Evolutionary conservation across 2,329 filamentous ascomycete genomes (phyloP).

Genomic region (Apiospora rasikravindrae): DNA sequence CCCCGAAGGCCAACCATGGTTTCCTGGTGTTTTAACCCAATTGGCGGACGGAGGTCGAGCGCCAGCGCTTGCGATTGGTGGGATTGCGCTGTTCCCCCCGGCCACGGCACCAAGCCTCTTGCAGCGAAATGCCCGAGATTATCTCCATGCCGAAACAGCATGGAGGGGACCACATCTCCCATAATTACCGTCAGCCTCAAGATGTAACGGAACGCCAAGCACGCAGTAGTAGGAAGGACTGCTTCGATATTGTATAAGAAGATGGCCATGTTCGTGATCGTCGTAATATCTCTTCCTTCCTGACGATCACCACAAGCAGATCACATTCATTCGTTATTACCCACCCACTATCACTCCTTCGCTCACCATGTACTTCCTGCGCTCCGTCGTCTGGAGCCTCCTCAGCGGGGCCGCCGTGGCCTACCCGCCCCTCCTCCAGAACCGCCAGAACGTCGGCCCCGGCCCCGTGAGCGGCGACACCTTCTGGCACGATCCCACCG

Average conservation of each 20-base stretch:
- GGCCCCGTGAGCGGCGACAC: conserved; percentile 12
- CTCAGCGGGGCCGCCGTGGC: conserved; percentile 1
- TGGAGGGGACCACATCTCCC: neutral
- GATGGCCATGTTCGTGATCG: neutral
- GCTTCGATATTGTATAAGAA: neutral
- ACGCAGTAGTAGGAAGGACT: too few relatives aligned
- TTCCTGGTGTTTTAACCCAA: neutral
- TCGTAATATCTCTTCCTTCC: neutral
- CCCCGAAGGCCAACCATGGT: neutral
- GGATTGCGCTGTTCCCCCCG: neutral
- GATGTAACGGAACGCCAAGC: neutral
- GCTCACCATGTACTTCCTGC: neutral
- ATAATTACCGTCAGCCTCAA: neutral
- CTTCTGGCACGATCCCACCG: conserved; percentile 18
- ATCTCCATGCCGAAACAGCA: neutral
- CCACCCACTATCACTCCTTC: neutral
- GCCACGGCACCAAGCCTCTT: neutral
- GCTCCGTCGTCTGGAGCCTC: neutral
- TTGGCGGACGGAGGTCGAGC: neutral
- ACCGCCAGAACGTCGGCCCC: conserved; percentile 1
- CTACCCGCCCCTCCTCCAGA: neutral
- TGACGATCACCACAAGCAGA: neutral
- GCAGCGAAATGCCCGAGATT: neutral
- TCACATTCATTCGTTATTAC: neutral
- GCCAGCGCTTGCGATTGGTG: neutral